Evolutionary conservation across 768 basidiomycete genomes (phyloP), one percentile per base, ranked within the genome.

Genomic region (Lyophyllum semitale): DNA sequence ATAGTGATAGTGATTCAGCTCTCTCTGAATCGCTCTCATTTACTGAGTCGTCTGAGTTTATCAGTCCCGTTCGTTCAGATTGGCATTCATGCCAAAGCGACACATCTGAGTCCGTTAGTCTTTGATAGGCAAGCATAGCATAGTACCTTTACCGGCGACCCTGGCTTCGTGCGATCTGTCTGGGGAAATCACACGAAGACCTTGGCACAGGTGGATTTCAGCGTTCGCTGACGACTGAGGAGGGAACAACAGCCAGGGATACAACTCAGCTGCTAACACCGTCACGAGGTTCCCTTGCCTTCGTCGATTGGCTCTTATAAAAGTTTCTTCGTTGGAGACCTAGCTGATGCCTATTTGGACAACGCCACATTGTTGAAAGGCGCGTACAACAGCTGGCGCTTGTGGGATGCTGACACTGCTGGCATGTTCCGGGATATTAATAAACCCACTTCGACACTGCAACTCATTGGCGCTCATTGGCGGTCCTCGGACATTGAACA

Each of bases 31-130:
- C 79, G 3, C 66, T 82, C 29, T 74, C 80, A 2, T 82, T 81
- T 66, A 78, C 77, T 0, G 80, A 82, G 60, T 82, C 80, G 2
- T 65, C 80, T 1, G 51, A 73, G 42, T 82, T 80, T 63, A 77
- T 82, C 53, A 71, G 64, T 45, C 78, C 80, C 0, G 48, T 66
- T 8, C 69, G 63, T 0, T 80, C 79, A 37, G 80, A 81, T 60
- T n/a, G n/a, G n/a, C 72, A 76, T 53, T 74, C 74, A 8, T 73
- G 73, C 48, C 60, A 47, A 15, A 71, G 71, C 43, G 76, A 75
- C 56, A 81, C 80, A 0, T 82, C 81, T 57, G n/a, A n/a, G 79
- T 80, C 48, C 67, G 73, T 9, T 81, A 79, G 79, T 78, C 80
- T 23, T 69, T 82, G 54, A 78, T 82, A 49, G 72, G 71, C 4